Evolutionary conservation across 805 yeast genomes (phyloP), one percentile per base, ranked within the genome.

Genomic region (Candida nonsorbophila): DNA sequence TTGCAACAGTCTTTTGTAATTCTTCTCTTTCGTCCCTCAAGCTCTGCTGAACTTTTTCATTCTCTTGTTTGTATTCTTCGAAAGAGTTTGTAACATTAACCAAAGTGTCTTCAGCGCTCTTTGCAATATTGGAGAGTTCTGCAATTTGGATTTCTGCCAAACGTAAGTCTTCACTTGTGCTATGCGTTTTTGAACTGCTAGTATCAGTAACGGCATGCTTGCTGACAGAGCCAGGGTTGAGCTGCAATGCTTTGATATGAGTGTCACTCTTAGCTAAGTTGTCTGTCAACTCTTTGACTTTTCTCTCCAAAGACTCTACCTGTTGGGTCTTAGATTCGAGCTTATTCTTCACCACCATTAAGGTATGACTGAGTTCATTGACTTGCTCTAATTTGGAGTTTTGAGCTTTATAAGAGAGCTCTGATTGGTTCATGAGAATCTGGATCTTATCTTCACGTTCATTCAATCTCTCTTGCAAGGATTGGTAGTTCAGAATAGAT

Each of bases 71-170:
- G 25, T 46, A 55, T n/a, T 48, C 44, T 16, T 62, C 84, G 47
- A 70, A 80, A 1, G 79, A 61, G 13, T 59, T 57, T 16, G 73
- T 76, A 35, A 84, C 59, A 25, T 67, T 62, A 21, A 58, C 53
- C 21, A 84, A 60, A 4, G 87, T 76, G 29, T 71, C 73, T 45
- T 84, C 94, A 3, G 85, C 74, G 9, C 82, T 74, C 29, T 56
- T 55, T 0, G 87, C 77, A 22, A 84, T 67, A n/a, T 59, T 61
- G 33, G 77, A 73, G 47, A 79, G 72, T 40, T 80, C 78, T n/a
- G 65, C 65, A 7, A 73, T 67, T 42, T 70, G 76, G n/a, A 69
- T 60, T 39, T 72, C 72, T 1, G 84, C 74, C 10, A 71, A 58
- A 14, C 66, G 70, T 32, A 81, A 63, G 32, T 79, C 84, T 25